Conservation (phyloP, 768 basidiomycete genomes). For the Pleurotus ostreatus region DNA sequence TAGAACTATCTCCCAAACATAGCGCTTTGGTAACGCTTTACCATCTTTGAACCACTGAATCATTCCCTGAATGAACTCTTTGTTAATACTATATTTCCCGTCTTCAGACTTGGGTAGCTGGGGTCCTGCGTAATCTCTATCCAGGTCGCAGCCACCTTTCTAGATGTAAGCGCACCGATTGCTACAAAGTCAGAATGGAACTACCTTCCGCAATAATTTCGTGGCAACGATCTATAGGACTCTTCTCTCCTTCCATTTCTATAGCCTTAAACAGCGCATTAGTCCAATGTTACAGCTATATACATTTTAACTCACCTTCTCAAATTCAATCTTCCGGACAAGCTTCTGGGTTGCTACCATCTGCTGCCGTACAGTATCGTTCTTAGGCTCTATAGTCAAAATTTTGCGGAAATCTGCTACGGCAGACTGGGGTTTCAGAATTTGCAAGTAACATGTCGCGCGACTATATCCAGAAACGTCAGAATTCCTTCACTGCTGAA, state of each 20-base stretch:
- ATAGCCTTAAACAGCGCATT: constrained; percentile 60
- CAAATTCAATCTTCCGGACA: constrained; percentile 84
- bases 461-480: constrained; percentile 43
- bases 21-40: constrained; percentile 85
- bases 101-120: constrained; percentile 52
- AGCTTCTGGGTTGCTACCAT: constrained; percentile 88
- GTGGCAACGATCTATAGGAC: constrained; percentile 65
- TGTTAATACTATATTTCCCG: constrained; percentile 69
- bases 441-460: constrained; percentile 87
- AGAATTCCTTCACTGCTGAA: neutral
- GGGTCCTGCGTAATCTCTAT: constrained; percentile 73
- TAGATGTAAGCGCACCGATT: neutral
- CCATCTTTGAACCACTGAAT: constrained; percentile 91
- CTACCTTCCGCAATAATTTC: constrained; percentile 79
- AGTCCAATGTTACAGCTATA: neutral
- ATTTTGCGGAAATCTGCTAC: constrained; percentile 87
- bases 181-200: neutral
- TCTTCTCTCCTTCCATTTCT: constrained; percentile 85
- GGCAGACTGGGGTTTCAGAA: constrained; percentile 82
- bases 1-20: constrained; percentile 94
- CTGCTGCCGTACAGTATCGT: constrained; percentile 76
- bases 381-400: constrained; percentile 79
- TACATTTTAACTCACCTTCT: constrained; percentile 54
- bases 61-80: constrained; percentile 81
- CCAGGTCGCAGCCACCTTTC: constrained; percentile 75